These are phyloP conservation scores for Pezicula carpinea DNA, from an alignment of 2,329 filamentous ascomycete species.

Conservation along the genomic window DNA sequence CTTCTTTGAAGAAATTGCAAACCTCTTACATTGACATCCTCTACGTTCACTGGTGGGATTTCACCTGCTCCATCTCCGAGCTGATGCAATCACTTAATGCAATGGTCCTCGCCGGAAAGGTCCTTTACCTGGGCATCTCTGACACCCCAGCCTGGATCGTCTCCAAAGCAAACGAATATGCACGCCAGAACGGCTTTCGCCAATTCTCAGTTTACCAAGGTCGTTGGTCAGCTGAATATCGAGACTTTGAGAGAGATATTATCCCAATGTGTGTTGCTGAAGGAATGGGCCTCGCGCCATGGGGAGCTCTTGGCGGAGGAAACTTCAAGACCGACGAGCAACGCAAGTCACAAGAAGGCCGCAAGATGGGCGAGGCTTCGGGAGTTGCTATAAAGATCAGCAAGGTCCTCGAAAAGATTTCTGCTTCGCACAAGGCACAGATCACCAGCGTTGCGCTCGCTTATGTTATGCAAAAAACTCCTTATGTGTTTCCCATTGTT, in stretches of 20 bases:
- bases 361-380: conserved; percentile 30
- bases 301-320: conserved; percentile 47
- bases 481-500: conserved; percentile 69
- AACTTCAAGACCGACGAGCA: conserved; percentile 45
- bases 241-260: conserved; percentile 62
- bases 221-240: conserved; percentile 53
- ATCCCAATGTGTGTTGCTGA: conserved; percentile 53
- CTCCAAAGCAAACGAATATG: conserved; percentile 63
- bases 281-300: conserved; percentile 53
- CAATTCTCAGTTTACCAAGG: conserved; percentile 69
- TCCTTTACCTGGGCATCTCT: conserved; percentile 62
- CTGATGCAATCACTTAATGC: conserved; percentile 65
- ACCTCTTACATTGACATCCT: conserved; percentile 67
- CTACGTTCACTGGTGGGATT: conserved; percentile 66
- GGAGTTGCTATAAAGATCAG: conserved; percentile 48
- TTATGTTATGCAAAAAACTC: conserved; percentile 68
- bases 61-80: conserved; percentile 58
- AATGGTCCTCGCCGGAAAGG: conserved; percentile 55
- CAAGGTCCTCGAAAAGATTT: conserved; percentile 55
- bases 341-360: conserved; percentile 36
- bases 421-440: conserved; percentile 47
- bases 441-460: conserved; percentile 64
- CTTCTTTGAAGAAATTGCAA: conserved; percentile 55
- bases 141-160: conserved; percentile 69
- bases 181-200: conserved; percentile 63